Conservation (phyloP, 805 yeast species). For the Pichia exigua region DNA sequence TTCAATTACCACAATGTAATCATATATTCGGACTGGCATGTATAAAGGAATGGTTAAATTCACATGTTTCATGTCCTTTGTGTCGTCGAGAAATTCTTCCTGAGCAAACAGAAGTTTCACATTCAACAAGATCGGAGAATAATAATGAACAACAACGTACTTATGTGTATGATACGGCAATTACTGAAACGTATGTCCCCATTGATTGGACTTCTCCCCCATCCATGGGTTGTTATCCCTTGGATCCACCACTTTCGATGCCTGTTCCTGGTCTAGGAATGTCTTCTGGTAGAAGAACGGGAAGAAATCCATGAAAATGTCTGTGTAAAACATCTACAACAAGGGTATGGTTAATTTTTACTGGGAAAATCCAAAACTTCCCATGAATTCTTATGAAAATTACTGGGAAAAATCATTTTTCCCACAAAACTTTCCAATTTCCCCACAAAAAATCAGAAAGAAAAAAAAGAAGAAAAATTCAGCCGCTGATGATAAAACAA, state of each 20-base stretch:
- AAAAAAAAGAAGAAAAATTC: too few relatives aligned
- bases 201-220: conserved; percentile 24
- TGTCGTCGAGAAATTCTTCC: conserved; percentile 52
- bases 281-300: conserved; percentile 23
- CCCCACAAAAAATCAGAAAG: too few relatives aligned
- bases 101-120: conserved; percentile 16
- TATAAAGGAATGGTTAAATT: conserved; percentile 67
- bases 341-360: too few relatives aligned
- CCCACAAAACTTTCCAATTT: neutral
- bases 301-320: conserved; percentile 13
- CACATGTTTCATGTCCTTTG: conserved; percentile 71
- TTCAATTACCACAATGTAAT: conserved; percentile 63
- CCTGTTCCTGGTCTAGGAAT: conserved; percentile 22
- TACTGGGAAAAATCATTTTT: too few relatives aligned
- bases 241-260: conserved; percentile 24
- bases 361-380: neutral
- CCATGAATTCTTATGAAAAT: neutral
- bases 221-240: conserved; percentile 13
- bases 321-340: too few relatives aligned
- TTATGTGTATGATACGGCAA: conserved; percentile 22
- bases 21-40: conserved; percentile 81
- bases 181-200: conserved; percentile 26
- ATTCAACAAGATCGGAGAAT: neutral
- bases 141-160: conserved; percentile 1
- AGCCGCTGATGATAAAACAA: too few relatives aligned